phyloP scores from a whole-genome alignment of 495 filamentous ascomycete genomes.

The Pseudomonodictys pantanalensis region DNA sequence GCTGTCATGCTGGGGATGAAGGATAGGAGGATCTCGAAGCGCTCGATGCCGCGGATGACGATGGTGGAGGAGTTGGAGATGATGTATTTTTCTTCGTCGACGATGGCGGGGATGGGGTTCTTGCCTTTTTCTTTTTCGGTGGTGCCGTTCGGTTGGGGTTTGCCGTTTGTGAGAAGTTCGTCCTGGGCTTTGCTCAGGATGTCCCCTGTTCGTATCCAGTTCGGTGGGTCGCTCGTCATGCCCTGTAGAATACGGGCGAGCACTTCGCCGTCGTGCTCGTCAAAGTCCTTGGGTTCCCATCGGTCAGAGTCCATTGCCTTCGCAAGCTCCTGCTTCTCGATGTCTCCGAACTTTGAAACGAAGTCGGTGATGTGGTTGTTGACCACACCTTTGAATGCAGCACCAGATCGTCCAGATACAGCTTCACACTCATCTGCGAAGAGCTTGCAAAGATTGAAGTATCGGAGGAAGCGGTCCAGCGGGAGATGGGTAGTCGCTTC shows the following conservation, averaged over 20 bases:
- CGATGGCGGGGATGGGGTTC: conserved; percentile 54
- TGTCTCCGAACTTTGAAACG: conserved; percentile 69
- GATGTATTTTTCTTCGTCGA: conserved; percentile 83
- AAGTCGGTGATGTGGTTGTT: conserved; percentile 91
- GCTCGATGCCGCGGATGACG: conserved; percentile 75
- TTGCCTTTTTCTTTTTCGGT: conserved; percentile 62
- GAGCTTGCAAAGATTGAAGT: conserved; percentile 88
- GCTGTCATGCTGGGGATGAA: conserved; percentile 83
- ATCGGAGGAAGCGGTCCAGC: conserved; percentile 77
- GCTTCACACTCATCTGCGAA: conserved; percentile 98
- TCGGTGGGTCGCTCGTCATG: conserved; percentile 73
- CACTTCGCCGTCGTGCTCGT: conserved; percentile 59
- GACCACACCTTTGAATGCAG: conserved; percentile 78
- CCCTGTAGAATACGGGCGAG: conserved; percentile 68
- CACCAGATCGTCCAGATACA: conserved; percentile 83
- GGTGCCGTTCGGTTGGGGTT: conserved; percentile 30
- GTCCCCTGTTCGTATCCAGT: conserved; percentile 68
- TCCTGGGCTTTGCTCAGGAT: conserved; percentile 57
- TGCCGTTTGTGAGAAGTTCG: conserved; percentile 20
- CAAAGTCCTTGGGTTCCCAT: conserved; percentile 88
- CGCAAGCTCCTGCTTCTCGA: conserved; percentile 74
- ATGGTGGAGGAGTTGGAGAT: conserved; percentile 77
- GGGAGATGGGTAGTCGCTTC: conserved; percentile 75
- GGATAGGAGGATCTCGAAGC: conserved; percentile 77
- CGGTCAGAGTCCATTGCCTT: conserved; percentile 83